Base-by-base conservation (phyloP, 495 filamentous ascomycete species). In the Coniosporium apollinis region DNA sequence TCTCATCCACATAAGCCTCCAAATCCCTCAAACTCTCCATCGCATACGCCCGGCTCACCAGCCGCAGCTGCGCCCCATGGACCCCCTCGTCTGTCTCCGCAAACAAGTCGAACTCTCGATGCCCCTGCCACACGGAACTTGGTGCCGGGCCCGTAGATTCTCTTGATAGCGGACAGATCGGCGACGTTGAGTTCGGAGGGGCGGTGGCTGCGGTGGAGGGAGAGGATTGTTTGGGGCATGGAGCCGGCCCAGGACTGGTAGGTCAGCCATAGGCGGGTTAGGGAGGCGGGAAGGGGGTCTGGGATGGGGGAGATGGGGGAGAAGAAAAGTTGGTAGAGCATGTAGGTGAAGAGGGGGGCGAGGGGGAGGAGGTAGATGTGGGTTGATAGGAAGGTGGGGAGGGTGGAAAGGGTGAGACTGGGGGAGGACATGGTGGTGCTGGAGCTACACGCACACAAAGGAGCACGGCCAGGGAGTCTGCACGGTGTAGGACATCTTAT, bases 101-200 rank as follows among this genome's bases (percentile, higher is more conserved):
- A 36, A 56, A 57, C 17, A 59, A 41, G 34, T 56, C 55, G 33
- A 57, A 52, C 33, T 50, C 47, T 6, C 52, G 45, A 20, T 48
- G 47, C 10, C 48, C 55, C 30, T 59, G 56, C 45, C 44, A 57
- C 10, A 59, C 48, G 9, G 41, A 57, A 57, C 25, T 48, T 50
- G 13, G 42, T 45, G 3, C 54, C 54, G 11, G 51, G 11, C n/a
- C 47, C 50, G 34, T 57, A 56, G 10, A 56, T 57, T 13, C 32
- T 39, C 32, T 52, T 51, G 28, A 59, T 51, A 0, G 50, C 55
- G n/a, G 31, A 20, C 3, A 43, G 28, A 36, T 56, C 52, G 26
- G 50, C 30, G 2, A 51, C 41, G 34, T 45, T 51, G 30, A n/a
- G n/a, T n/a, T n/a, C n/a, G n/a, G n/a, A n/a, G n/a, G n/a, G n/a